Conservation (phyloP, 345 rosid species). For the Moricandia arvensis region DNA sequence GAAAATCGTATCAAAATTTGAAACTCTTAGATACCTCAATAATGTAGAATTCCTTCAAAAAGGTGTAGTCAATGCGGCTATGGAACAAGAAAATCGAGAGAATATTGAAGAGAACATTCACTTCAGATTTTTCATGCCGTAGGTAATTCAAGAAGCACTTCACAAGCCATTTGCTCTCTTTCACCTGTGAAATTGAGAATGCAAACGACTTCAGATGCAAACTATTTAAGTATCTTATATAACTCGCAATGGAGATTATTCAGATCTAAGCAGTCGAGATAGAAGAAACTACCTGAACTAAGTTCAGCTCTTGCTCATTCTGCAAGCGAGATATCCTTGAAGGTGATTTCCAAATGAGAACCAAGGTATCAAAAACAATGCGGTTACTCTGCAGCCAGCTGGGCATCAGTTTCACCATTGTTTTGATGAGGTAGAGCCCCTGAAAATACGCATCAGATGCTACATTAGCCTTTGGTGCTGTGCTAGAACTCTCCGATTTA, state of each 20-base stretch:
- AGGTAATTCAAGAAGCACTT: slow-evolving; percentile 92
- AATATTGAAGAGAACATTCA: slow-evolving; percentile 86
- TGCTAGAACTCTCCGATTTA: slow-evolving; percentile 53
- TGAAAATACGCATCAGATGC: slow-evolving; percentile 83
- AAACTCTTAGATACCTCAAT: slow-evolving; percentile 64
- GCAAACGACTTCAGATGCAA: slow-evolving; percentile 20
- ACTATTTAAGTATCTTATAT: not conserved
- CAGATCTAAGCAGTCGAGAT: not conserved
- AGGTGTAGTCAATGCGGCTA: slow-evolving; percentile 93
- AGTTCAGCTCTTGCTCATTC: slow-evolving; percentile 89
- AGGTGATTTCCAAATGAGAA: slow-evolving; percentile 89
- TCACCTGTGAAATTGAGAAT: slow-evolving; percentile 62
- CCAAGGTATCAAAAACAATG: slow-evolving; percentile 77
- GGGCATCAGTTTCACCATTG: slow-evolving; percentile 82
- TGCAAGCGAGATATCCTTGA: slow-evolving; percentile 83
- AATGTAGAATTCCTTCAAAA: slow-evolving; percentile 95
- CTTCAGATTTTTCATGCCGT: slow-evolving; percentile 77
- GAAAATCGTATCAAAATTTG: not conserved
- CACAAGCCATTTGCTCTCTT: slow-evolving; percentile 99
- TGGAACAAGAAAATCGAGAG: slow-evolving; percentile 87
- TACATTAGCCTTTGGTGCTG: slow-evolving; percentile 46
- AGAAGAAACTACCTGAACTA: slow-evolving; percentile 70
- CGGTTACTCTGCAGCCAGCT: slow-evolving; percentile 86
- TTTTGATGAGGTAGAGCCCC: slow-evolving; percentile 88
- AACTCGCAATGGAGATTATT: slow-evolving; percentile 16